phyloP scores from a whole-genome alignment of 345 rosid species.

The Cardiospermum halicacabum region DNA sequence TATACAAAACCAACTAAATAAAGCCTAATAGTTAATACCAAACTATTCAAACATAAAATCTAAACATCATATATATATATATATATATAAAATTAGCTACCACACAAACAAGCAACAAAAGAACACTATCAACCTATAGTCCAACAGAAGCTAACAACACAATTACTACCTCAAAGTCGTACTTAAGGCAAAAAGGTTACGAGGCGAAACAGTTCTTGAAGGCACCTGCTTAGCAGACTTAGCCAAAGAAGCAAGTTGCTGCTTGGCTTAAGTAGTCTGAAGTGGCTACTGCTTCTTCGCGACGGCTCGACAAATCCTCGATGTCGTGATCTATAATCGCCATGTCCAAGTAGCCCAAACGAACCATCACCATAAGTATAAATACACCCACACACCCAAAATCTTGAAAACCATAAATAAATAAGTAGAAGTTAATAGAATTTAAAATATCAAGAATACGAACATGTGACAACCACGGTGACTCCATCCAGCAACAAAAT shows the following conservation, averaged over 20 bases:
- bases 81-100: background rate
- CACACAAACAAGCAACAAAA: background rate
- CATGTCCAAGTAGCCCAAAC: slow-evolving; percentile 97
- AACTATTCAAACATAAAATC: too few species aligned
- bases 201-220: slow-evolving; percentile 77
- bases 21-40: too few species aligned
- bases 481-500: slow-evolving; percentile 91
- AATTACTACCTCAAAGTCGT: background rate
- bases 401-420: slow-evolving; percentile 27
- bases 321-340: slow-evolving; percentile 64
- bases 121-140: background rate
- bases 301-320: slow-evolving; percentile 51
- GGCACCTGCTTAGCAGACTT: slow-evolving; percentile 69
- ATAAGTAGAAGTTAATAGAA: background rate
- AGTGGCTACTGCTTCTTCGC: slow-evolving; percentile 23
- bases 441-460: background rate
- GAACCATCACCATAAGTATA: slow-evolving; percentile 89
- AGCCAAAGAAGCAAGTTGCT: slow-evolving; percentile 29
- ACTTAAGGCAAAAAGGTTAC: slow-evolving; percentile 23
- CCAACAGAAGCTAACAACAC: background rate
- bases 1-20: background rate
- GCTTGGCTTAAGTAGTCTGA: too few species aligned
- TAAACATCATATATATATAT: too few species aligned
- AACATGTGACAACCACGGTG: slow-evolving; percentile 86
- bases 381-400: slow-evolving; percentile 43